Evolutionary conservation across 2,329 filamentous ascomycete genomes (phyloP), one percentile per base, ranked within the genome.

Genomic region (Ophiostoma perfectum): DNA sequence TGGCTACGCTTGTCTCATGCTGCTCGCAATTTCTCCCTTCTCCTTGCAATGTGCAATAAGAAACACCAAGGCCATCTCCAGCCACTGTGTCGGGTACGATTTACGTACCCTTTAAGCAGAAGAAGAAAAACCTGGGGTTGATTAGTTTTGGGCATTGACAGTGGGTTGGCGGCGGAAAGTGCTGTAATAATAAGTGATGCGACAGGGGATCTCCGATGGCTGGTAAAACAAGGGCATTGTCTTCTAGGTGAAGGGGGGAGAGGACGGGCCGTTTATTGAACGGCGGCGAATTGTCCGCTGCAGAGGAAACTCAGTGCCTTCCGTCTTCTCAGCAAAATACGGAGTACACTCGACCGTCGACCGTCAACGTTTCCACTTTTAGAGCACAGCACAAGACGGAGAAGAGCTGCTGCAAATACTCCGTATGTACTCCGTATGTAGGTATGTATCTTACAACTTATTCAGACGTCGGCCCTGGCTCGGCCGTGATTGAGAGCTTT

Each of bases 171-270:
- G 12, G 44, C 44, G 44, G 44, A 47, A 47, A 47, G 44, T 47
- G 45, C 45, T 27, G 27, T 27, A 27, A 27, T 27, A 27, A 27
- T 27, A 27, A 55, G 27, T 49, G 49, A 55, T 27, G 18, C 8
- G n/a, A 55, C 49, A 55, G 49, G 49, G 49, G 18, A 55, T 27
- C 9, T 55, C 49, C 49, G 49, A 55, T 55, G 49, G 49, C 49
- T 55, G 18, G 49, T 27, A 55, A 27, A 3, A 55, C 49, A 55
- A 55, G 49, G 49, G 49, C 49, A 55, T 55, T 36, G 49, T 55
- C 45, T 18, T 18, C 6, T 27, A 27, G 27, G 27, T 27, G 27
- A 27, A 27, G 27, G 27, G 47, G 27, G 47, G 6, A n/a, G n/a
- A n/a, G n/a, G 18, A 6, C 42, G 18, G 8, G 49, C 27, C 49